phyloP scores from a whole-genome alignment of 164 flowering plant genomes.

The Warburgia ugandensis region DNA sequence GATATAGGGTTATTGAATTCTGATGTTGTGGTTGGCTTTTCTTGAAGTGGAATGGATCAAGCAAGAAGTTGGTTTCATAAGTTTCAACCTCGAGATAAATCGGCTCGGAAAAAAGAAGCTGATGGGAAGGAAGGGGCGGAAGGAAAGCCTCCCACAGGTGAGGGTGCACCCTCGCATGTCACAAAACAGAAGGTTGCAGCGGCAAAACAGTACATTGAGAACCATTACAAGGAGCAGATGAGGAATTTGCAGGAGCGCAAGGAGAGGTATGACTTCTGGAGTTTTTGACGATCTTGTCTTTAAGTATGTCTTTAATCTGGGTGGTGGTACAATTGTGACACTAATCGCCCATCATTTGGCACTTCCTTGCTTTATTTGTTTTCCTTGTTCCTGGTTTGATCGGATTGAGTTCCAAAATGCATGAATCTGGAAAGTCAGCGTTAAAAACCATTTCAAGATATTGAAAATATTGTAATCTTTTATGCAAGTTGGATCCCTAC shows the following conservation, averaged over 20 bases:
- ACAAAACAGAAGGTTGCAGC: constrained; percentile 96
- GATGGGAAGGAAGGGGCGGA: constrained; percentile 37
- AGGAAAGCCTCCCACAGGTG: constrained; percentile 30
- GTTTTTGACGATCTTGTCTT: not conserved
- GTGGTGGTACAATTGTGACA: too few species aligned
- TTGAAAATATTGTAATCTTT: too few species aligned
- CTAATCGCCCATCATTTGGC: too few species aligned
- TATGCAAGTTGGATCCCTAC: too few species aligned
- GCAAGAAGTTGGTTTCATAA: constrained; percentile 56
- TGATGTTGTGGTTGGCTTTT: too few species aligned
- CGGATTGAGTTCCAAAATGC: too few species aligned
- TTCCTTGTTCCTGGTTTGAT: too few species aligned
- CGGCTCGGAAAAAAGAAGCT: constrained; percentile 48
- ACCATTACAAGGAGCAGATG: constrained; percentile 96
- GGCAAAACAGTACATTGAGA: constrained; percentile 94
- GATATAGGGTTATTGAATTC: too few species aligned
- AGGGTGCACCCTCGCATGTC: constrained; percentile 71
- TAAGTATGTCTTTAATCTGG: too few species aligned
- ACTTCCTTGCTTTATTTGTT: too few species aligned
- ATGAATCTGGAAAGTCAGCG: too few species aligned
- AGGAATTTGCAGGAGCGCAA: constrained; percentile 75
- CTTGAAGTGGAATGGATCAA: constrained; percentile 32
- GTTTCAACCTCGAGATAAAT: constrained; percentile 48
- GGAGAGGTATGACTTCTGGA: constrained; percentile 55
- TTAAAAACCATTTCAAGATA: too few species aligned